These are phyloP conservation scores for Madurella mycetomatis DNA, from an alignment of 2,329 filamentous ascomycete species.

Conservation along the genomic window DNA sequence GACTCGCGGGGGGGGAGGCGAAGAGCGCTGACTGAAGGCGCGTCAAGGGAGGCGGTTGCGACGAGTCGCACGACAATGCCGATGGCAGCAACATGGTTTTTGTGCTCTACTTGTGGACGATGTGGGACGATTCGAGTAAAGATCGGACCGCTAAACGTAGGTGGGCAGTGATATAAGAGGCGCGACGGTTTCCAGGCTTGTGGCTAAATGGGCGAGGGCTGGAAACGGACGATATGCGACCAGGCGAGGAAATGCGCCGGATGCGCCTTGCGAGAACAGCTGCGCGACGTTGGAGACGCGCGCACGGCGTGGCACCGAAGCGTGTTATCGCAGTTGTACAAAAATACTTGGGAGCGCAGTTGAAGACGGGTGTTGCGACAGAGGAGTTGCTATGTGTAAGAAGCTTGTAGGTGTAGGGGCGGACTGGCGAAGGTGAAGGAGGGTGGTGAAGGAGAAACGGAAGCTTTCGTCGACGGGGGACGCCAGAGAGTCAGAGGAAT, in stretches of 20 bases:
- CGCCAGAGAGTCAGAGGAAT: conserved; percentile 19
- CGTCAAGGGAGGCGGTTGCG: conserved; percentile 40
- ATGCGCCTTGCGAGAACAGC: conserved; percentile 4
- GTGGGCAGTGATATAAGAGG: conserved; percentile 12
- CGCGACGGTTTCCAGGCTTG: background rate
- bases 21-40: conserved; percentile 48
- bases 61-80: conserved; percentile 53
- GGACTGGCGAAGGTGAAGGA: conserved; percentile 15
- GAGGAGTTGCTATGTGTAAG: background rate
- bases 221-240: conserved; percentile 19
- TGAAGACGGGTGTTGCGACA: background rate
- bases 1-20: conserved; percentile 56
- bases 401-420: conserved; percentile 7
- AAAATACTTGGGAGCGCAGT: background rate
- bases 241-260: conserved; percentile 13
- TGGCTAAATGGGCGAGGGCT: conserved; percentile 10
- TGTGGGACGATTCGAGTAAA: background rate
- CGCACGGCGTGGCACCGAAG: background rate
- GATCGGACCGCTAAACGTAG: background rate
- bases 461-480: conserved; percentile 11
- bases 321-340: background rate
- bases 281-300: conserved; percentile 2
- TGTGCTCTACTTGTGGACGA: background rate
- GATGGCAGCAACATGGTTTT: conserved; percentile 55
- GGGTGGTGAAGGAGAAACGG: conserved; percentile 12